Percentiles rank a stretch among this genome's conserved stretches.
Conservation (phyloP, 2,329 filamentous ascomycete genomes). For the Aspergillus chevalieri region DNA sequence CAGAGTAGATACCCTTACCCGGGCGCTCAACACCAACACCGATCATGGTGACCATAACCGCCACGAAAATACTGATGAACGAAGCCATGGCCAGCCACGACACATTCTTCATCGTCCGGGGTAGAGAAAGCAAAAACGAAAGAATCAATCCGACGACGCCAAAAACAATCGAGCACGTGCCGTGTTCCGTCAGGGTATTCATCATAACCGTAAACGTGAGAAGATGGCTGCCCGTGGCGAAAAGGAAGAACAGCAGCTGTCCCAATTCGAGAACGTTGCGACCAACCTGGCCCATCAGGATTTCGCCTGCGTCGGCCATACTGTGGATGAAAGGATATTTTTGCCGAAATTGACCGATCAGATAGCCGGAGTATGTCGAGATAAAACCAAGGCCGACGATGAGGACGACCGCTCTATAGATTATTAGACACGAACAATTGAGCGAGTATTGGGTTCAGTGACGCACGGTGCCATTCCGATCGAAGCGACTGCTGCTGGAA, state of each 20-base stretch:
- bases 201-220: slow-evolving; percentile 63
- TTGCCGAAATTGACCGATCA: slow-evolving; percentile 53
- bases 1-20: slow-evolving; percentile 25
- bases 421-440: background rate
- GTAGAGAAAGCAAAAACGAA: slow-evolving; percentile 52
- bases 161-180: slow-evolving; percentile 57
- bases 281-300: slow-evolving; percentile 55
- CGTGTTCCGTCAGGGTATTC: slow-evolving; percentile 55
- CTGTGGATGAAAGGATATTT: slow-evolving; percentile 53
- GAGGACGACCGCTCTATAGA: slow-evolving; percentile 43
- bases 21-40: slow-evolving; percentile 51
- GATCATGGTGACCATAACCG: slow-evolving; percentile 61
- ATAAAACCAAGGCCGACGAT: slow-evolving; percentile 48
- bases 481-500: slow-evolving; percentile 46
- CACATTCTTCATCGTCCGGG: slow-evolving; percentile 55
- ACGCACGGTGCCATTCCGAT: slow-evolving; percentile 45
- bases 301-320: slow-evolving; percentile 60
- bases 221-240: slow-evolving; percentile 62
- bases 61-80: slow-evolving; percentile 56
- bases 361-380: slow-evolving; percentile 52
- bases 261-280: slow-evolving; percentile 56
- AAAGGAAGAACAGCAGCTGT: slow-evolving; percentile 57
- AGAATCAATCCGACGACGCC: slow-evolving; percentile 51
- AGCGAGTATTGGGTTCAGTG: slow-evolving; percentile 6
- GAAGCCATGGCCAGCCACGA: slow-evolving; percentile 55